A percentile compares a stretch with the other conserved stretches of the same genome.
Conservation (phyloP, 768 basidiomycete species). For the Gymnopilus dilepis region DNA sequence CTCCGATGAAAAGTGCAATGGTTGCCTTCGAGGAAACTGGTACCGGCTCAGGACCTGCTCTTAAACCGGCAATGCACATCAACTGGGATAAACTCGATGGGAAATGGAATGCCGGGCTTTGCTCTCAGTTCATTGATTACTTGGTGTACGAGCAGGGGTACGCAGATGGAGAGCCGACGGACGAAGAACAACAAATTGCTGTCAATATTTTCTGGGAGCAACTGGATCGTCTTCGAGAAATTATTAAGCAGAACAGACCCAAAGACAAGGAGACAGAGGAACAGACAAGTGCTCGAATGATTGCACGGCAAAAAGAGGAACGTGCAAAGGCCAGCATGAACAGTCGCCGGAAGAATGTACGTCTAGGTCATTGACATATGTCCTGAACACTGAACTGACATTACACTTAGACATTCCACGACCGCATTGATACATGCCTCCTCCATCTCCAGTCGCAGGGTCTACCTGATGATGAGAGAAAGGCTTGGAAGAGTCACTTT, state of each 20-base stretch:
- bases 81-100: not conserved
- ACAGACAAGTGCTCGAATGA: not conserved
- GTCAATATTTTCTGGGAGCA: not conserved
- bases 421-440: not conserved
- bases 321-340: not conserved
- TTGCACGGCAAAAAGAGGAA: not conserved
- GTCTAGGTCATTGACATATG: not conserved
- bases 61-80: not conserved
- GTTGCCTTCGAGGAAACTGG: not conserved
- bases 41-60: not conserved
- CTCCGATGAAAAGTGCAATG: not conserved
- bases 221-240: not conserved
- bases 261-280: not conserved
- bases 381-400: not conserved
- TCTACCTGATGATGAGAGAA: not conserved
- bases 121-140: not conserved
- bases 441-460: not conserved
- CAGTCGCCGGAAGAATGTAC: not conserved
- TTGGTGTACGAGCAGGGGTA: not conserved
- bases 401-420: not conserved
- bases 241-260: not conserved
- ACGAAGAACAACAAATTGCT: not conserved
- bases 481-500: not conserved
- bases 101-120: not conserved
- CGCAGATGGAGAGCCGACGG: not conserved